Base-by-base conservation (phyloP, 768 basidiomycete genomes). In the Tulasnella sp. region DNA sequence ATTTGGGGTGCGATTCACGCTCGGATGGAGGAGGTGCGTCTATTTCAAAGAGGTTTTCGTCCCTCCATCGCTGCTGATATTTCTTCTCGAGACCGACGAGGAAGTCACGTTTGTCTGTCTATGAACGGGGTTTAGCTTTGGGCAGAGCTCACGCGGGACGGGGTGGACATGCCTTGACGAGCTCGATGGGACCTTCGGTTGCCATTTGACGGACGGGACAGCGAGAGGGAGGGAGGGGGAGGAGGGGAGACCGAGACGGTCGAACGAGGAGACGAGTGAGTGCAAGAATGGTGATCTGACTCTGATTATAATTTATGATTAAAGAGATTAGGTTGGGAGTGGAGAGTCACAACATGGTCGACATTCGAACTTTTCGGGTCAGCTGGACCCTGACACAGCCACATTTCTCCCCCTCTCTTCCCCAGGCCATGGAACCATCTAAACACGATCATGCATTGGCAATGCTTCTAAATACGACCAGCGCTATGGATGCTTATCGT, bases 31-130 rank as follows among this genome's bases (percentile, higher is more conserved):
- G 34, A 0, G 98, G 97, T 48, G 97, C 93, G 83, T 93, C 89
- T 84, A 93, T 90, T 86, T 99, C 93, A 86, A 99, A 99, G 78
- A 95, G 84, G 83, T 89, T 90, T 81, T 94, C 90, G 16, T 89
- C 87, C 82, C 87, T 88, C 98, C 98, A 99, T 84, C 89, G 88
- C 81, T 89, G 86, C 87, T 98, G 97, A 83, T 95, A 96, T 86
- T 92, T 90, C 84, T 91, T 90, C 86, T 99, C 98, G 80, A 99
- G 88, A 31, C 89, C 89, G 84, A 90, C 93, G 77, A 99, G 87
- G 83, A 92, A 88, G 87, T 99, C 98, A 85, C 98, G 91, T 86
- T 99, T 99, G 84, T 90, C 94, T 22, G 97, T 99, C 96, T 98
- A 86, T 72, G 76, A 24, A 31, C 22, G 58, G 14, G n/a, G 44